Base-by-base conservation (phyloP, 1,139 yeast genomes). In the Spencermartinsiella ligniputridi region DNA sequence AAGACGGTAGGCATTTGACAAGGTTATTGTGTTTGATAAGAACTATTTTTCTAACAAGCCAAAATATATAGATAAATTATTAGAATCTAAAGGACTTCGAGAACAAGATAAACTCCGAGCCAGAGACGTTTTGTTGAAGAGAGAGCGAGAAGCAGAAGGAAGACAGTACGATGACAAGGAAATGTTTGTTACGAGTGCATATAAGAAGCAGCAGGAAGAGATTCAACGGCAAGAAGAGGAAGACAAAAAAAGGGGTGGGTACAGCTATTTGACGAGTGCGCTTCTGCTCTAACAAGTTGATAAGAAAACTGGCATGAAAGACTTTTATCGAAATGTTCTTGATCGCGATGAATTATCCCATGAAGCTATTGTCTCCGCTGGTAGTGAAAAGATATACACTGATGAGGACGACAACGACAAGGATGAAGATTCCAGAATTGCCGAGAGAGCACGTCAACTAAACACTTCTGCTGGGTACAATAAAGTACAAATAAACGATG, bases 111-210 rank as follows among this genome's bases (percentile, higher is more conserved):
- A 65, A 30, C 45, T 65, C 20, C 53, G 63, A 6, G 66, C 74
- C 1, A 56, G 58, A 35, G 63, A 59, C 30, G 51, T 51, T 8
- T 53, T 51, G 20, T 25, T 59, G 27, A 48, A 48, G 38, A 45
- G 64, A 18, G 63, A 58, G 19, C 52, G 65, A 11, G 65, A 56
- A 38, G 52, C 53, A 1, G 64, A 61, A 41, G 63, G 72, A 1
- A 72, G 71, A 32, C 61, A 62, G 41, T 66, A 55, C 43, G 64
- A 62, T 5, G 72, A 62, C 21, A 70, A 68, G 49, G 77, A 73
- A 40, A 64, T 56, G 39, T 73, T 74, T 56, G 71, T 72, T 3
- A 70, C 78, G 0, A 48, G 64, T 1, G 70, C 72, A 0, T 75
- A 74, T 49, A 64, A 67, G 48, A 53, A 59, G 35, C 67, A 66